A percentile compares a stretch with the other conserved stretches of the same genome.
These are phyloP conservation scores for Isatis tinctoria DNA, from an alignment of 345 rosid genomes.

Conservation along the genomic window DNA sequence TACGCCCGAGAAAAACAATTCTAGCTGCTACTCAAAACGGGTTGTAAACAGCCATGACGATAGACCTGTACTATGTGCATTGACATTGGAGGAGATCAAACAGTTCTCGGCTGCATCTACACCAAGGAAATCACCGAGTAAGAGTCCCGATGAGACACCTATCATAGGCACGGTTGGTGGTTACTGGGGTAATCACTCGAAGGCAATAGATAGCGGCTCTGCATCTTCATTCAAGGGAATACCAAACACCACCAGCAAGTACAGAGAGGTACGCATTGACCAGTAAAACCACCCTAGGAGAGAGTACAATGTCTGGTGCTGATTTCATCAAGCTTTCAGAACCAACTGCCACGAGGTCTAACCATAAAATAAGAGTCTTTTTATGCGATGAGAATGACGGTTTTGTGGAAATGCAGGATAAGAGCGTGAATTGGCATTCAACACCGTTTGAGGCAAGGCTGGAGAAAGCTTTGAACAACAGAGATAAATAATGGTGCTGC, in stretches of 20 bases:
- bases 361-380: background rate
- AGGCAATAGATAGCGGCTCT: slow-evolving; percentile 39
- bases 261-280: slow-evolving; percentile 67
- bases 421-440: slow-evolving; percentile 80
- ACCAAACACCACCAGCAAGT: slow-evolving; percentile 90
- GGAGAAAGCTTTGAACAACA: slow-evolving; percentile 78
- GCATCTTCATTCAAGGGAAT: slow-evolving; percentile 72
- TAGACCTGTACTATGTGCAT: slow-evolving; percentile 82
- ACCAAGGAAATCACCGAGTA: slow-evolving; percentile 77
- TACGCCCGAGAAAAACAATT: slow-evolving; percentile 42
- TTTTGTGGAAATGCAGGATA: slow-evolving; percentile 64
- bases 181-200: slow-evolving; percentile 54
- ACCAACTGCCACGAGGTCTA: background rate
- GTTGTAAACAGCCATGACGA: slow-evolving; percentile 58
- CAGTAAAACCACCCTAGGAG: background rate
- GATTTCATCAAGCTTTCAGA: background rate
- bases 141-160: slow-evolving; percentile 76
- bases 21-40: slow-evolving; percentile 44
- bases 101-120: slow-evolving; percentile 65
- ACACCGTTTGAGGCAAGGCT: slow-evolving; percentile 92
- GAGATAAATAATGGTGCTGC: slow-evolving; percentile 23
- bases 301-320: background rate
- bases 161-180: slow-evolving; percentile 86
- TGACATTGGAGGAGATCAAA: slow-evolving; percentile 79
- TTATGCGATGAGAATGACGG: slow-evolving; percentile 42